Percentiles rank a stretch among this genome's conserved stretches.
Conservation (phyloP, 768 basidiomycete genomes). For the Tricholoma terreum region DNA sequence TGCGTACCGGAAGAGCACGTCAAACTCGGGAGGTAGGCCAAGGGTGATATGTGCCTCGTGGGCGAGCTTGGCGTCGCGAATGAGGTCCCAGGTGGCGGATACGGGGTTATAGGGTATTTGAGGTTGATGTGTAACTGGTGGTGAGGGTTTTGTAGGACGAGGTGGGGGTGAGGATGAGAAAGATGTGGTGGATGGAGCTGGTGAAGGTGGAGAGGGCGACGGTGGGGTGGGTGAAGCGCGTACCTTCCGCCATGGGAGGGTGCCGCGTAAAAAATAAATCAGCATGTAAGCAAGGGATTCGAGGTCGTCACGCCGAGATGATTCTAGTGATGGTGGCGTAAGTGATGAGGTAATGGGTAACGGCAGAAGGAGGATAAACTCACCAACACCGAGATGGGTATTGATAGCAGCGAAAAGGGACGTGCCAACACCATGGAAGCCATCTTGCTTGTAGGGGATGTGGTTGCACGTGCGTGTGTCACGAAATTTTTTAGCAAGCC, state of each 20-base stretch:
- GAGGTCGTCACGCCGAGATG: constrained; percentile 74
- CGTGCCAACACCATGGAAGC: constrained; percentile 78
- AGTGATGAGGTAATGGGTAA: constrained; percentile 9
- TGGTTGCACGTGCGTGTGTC: constrained; percentile 63
- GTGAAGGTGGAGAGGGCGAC: constrained; percentile 23
- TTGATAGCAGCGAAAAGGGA: constrained; percentile 73
- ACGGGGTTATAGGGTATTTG: constrained; percentile 48
- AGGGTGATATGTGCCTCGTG: constrained; percentile 66
- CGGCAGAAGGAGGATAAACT: constrained; percentile 20
- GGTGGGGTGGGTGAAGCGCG: constrained; percentile 44
- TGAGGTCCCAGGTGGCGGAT: constrained; percentile 72
- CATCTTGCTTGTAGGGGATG: constrained; percentile 70
- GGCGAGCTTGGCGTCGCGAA: constrained; percentile 68
- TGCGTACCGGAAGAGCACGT: constrained; percentile 76
- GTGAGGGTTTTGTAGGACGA: constrained; percentile 2
- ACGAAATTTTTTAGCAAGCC: constrained; percentile 76
- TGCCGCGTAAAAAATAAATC: constrained; percentile 76
- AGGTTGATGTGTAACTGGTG: constrained; percentile 1
- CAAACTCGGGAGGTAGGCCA: constrained; percentile 78
- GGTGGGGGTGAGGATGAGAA: background rate
- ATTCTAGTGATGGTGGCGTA: constrained; percentile 42
- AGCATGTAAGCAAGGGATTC: constrained; percentile 83
- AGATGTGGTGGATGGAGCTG: constrained; percentile 16
- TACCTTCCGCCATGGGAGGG: constrained; percentile 74
- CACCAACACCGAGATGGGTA: constrained; percentile 74